Percentiles rank a stretch among this genome's conserved stretches.
Evolutionary conservation across 2,329 filamentous ascomycete species (phyloP).

Genomic region (Ramularia collo-cygni): DNA sequence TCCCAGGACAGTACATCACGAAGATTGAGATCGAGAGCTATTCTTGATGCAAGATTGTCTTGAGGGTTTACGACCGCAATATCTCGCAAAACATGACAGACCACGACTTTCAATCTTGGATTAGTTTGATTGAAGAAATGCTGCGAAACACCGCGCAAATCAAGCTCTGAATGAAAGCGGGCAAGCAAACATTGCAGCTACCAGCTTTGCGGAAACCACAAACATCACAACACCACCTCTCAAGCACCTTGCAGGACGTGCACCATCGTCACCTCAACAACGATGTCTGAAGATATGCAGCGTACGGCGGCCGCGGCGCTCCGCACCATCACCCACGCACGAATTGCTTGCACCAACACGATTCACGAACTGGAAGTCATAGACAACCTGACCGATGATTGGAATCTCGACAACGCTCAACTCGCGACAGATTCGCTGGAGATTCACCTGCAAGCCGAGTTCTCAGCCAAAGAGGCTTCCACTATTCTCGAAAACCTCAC

Average conservation of each 20-base stretch:
- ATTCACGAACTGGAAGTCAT: constrained; percentile 7
- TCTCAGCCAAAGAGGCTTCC: constrained; percentile 7
- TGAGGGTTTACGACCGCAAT: too few species aligned
- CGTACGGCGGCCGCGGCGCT: background rate
- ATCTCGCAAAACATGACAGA: too few species aligned
- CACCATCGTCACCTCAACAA: too few species aligned
- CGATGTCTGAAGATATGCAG: too few species aligned
- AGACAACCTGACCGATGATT: constrained; percentile 8
- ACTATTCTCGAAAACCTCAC: constrained; percentile 8
- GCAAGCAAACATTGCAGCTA: too few species aligned
- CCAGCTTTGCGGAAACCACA: too few species aligned
- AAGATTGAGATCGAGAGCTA: constrained; percentile 80
- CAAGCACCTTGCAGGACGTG: too few species aligned
- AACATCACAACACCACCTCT: too few species aligned
- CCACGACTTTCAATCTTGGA: too few species aligned
- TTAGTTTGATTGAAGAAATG: too few species aligned
- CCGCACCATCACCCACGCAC: constrained; percentile 4
- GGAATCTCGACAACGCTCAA: constrained; percentile 4
- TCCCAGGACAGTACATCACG: constrained; percentile 77
- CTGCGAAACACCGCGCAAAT: too few species aligned
- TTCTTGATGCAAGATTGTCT: constrained; percentile 15
- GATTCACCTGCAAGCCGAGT: constrained; percentile 10
- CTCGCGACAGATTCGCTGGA: constrained; percentile 3
- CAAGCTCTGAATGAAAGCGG: too few species aligned
- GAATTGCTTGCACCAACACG: constrained; percentile 7